These are phyloP conservation scores for Vigna trinervia DNA, from an alignment of 306 rosid species.

Conservation along the genomic window DNA sequence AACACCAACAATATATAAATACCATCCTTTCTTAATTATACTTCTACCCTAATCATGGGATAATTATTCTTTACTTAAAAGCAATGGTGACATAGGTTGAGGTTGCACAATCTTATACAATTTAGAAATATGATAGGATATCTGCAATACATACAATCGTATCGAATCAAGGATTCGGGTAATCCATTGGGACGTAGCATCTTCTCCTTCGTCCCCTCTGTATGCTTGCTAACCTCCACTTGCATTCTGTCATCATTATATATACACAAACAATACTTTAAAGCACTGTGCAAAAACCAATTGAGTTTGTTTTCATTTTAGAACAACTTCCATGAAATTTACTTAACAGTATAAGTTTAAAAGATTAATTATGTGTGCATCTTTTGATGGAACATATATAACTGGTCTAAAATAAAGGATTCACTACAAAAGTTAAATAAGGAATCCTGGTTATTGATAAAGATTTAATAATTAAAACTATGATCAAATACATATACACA, in stretches of 20 bases:
- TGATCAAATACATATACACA: not conserved
- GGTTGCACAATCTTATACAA: not conserved
- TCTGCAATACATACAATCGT: slow-evolving; percentile 68
- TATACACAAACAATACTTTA: not conserved
- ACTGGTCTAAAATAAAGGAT: no score
- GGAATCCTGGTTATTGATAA: no score
- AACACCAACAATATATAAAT: no score
- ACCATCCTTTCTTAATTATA: not conserved
- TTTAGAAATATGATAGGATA: not conserved
- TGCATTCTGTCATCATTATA: slow-evolving; percentile 71
- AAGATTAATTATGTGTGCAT: no score
- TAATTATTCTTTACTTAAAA: not conserved
- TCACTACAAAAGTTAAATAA: no score
- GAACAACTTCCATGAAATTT: no score
- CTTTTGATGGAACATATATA: no score
- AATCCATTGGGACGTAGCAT: slow-evolving; percentile 94
- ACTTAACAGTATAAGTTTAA: no score
- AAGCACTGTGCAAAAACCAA: not conserved
- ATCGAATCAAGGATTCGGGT: slow-evolving; percentile 92
- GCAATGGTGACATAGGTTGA: not conserved
- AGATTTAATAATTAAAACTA: not conserved
- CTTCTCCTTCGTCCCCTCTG: slow-evolving; percentile 91
- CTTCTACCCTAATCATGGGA: not conserved
- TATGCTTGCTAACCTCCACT: slow-evolving; percentile 99
- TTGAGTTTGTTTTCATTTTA: not conserved